Percentiles rank a stretch among this genome's conserved stretches.
Evolutionary conservation across 2,329 filamentous ascomycete species (phyloP).

Genomic region (Ophiocordyceps camponoti-rufipedis): DNA sequence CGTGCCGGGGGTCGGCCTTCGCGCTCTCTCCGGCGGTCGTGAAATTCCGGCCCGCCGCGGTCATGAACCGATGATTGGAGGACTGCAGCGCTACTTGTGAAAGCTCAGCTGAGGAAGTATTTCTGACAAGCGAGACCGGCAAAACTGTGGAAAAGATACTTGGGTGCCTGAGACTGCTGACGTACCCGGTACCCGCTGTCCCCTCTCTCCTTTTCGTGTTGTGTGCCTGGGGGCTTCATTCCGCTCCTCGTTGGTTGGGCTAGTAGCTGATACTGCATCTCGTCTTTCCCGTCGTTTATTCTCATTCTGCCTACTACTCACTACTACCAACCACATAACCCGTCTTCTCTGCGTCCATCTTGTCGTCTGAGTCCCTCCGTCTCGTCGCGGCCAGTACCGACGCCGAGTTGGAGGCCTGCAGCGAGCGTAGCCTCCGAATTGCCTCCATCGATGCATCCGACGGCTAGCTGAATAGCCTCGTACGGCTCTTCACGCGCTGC

Average conservation of each 20-base stretch:
- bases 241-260: background rate
- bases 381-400: background rate
- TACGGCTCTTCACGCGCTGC: background rate
- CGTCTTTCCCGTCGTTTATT: background rate
- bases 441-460: conserved; percentile 1
- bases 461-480: conserved; percentile 1
- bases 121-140: no score
- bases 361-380: no score
- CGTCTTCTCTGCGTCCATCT: background rate
- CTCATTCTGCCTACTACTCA: background rate
- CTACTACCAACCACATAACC: background rate
- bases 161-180: background rate
- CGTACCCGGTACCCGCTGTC: background rate
- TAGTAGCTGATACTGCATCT: background rate
- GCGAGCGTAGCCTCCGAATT: background rate
- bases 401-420: background rate
- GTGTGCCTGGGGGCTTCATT: background rate
- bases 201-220: background rate
- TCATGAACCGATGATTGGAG: background rate
- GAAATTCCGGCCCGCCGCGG: background rate
- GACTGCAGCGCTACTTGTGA: background rate
- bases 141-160: background rate
- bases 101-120: background rate
- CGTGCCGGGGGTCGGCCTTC: background rate
- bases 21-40: background rate